Evolutionary conservation across 441 rosid genomes (phyloP).

Genomic region (Croton laevigatus): DNA sequence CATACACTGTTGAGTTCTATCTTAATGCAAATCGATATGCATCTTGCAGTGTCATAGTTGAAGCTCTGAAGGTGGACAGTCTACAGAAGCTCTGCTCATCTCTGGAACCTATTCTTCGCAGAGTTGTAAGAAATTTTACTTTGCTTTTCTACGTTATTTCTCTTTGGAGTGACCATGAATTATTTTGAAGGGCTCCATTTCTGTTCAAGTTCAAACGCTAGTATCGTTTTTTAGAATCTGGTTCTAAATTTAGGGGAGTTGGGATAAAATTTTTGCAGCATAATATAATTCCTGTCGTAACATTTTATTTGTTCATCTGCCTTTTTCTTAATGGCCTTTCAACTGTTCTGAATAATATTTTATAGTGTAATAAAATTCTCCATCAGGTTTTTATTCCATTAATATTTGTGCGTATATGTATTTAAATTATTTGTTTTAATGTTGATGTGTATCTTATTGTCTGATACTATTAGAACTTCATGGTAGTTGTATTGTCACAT

Average conservation of each 20-base stretch:
- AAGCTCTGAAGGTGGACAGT: conserved; percentile 96
- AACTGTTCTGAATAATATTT: background rate
- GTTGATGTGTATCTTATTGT: background rate
- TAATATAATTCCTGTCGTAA: background rate
- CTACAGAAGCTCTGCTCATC: conserved; percentile 98
- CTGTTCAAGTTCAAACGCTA: background rate
- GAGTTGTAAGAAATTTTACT: conserved; percentile 69
- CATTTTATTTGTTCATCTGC: background rate
- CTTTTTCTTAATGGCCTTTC: background rate
- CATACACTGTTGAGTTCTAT: conserved; percentile 1
- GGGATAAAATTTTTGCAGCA: background rate
- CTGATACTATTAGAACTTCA: background rate
- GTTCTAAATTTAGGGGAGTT: conserved; percentile 2
- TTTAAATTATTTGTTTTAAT: background rate
- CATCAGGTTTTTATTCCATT: background rate
- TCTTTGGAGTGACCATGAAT: background rate
- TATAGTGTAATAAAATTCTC: background rate
- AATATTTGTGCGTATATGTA: background rate
- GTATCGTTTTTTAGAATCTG: background rate
- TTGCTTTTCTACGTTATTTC: conserved; percentile 3
- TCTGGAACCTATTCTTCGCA: conserved; percentile 94
- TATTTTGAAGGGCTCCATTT: background rate
- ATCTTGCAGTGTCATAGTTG: conserved; percentile 82
- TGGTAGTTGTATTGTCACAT: background rate
- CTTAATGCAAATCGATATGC: conserved; percentile 8